Evolutionary conservation across 768 basidiomycete species (phyloP).

Genomic region (Lentinula edodes): DNA sequence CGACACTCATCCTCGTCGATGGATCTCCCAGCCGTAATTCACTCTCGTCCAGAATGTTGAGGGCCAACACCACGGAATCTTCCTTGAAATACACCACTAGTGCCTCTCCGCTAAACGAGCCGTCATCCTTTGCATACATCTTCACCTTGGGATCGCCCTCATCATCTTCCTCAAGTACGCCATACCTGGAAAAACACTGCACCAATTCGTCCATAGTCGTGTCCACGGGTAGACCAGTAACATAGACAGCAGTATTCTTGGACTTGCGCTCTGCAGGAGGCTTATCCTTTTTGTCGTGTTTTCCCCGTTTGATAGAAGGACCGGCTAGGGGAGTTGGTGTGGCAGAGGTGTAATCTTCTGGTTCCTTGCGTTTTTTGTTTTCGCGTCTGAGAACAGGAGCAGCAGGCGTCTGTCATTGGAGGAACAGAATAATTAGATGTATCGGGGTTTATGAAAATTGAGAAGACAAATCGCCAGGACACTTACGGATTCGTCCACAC

Average conservation of each 20-base stretch:
- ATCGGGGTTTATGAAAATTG: neutral
- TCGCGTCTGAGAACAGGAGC: conserved; percentile 78
- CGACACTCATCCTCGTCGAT: conserved; percentile 65
- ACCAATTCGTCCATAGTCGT: conserved; percentile 69
- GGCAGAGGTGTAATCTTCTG: conserved; percentile 64
- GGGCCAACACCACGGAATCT: conserved; percentile 83
- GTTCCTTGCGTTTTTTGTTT: conserved; percentile 76
- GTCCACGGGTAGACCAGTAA: conserved; percentile 77
- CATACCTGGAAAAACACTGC: conserved; percentile 88
- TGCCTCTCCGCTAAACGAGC: conserved; percentile 89
- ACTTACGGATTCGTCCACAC: conserved; percentile 91
- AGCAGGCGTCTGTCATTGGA: conserved; percentile 62
- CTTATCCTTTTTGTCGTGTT: conserved; percentile 46
- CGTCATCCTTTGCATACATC: conserved; percentile 86
- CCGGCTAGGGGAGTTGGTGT: conserved; percentile 38
- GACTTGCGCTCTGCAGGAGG: conserved; percentile 53
- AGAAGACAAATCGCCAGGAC: neutral
- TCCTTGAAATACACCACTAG: conserved; percentile 97
- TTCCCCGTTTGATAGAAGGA: conserved; percentile 65
- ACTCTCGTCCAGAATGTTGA: conserved; percentile 85
- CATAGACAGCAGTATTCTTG: conserved; percentile 91
- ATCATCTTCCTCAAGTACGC: conserved; percentile 90
- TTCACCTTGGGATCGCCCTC: conserved; percentile 92
- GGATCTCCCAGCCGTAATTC: conserved; percentile 82
- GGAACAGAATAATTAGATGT: neutral